Evolutionary conservation across 805 yeast species (phyloP).

Genomic region (Candida coquimbonensis): DNA sequence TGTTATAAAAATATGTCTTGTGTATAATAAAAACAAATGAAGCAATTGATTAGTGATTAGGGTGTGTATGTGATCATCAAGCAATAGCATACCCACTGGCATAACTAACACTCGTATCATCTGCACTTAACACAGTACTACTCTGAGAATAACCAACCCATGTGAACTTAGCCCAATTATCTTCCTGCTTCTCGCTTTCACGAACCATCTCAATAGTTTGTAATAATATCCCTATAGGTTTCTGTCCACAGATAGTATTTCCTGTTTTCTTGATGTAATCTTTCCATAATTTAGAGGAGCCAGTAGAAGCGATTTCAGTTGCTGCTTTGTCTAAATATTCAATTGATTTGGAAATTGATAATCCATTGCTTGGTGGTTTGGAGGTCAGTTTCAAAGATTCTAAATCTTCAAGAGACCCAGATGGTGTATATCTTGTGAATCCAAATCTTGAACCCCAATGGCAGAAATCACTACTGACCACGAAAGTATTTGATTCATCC

Average conservation of each 20-base stretch:
- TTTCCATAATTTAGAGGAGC: conserved; percentile 54
- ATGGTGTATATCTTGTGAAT: conserved; percentile 43
- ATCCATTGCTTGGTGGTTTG: background rate
- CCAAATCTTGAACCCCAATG: conserved; percentile 82
- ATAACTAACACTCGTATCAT: conserved; percentile 86
- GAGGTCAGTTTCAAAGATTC: conserved; percentile 4
- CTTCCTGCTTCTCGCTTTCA: conserved; percentile 8
- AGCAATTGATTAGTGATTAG: too few species aligned
- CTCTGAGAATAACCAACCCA: conserved; percentile 86
- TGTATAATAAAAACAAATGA: too few species aligned
- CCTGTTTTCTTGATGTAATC: conserved; percentile 63
- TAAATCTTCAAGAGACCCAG: conserved; percentile 14
- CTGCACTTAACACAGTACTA: conserved; percentile 35
- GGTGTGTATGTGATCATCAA: background rate
- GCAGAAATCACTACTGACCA: conserved; percentile 86
- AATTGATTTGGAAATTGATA: conserved; percentile 66
- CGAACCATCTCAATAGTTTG: conserved; percentile 38
- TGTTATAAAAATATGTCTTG: too few species aligned
- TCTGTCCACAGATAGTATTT: conserved; percentile 91
- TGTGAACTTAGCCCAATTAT: conserved; percentile 32
- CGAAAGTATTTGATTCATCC: conserved; percentile 56
- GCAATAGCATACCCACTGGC: conserved; percentile 58
- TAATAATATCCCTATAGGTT: conserved; percentile 65
- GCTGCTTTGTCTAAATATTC: conserved; percentile 66
- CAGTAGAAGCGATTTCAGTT: conserved; percentile 54